Evolutionary conservation across 129 eudicot species (phyloP), one percentile per base, ranked within the genome.

Genomic region (Pseudognaphalium luteoalbum): DNA sequence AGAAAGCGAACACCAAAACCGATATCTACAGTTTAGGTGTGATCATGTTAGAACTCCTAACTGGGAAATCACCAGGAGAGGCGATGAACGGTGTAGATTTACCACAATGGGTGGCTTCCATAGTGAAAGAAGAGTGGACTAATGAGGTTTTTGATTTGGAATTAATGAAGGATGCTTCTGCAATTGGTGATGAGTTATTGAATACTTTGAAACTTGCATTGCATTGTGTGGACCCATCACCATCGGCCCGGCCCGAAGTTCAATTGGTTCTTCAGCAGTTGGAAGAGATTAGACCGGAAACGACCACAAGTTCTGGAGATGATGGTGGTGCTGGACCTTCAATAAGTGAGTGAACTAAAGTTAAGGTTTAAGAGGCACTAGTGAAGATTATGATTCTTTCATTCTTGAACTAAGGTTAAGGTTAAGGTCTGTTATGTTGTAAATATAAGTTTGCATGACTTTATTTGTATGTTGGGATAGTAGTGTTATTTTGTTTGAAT

Each of bases 21-120:
- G 97, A 92, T 33, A 80, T 92, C 5, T 92, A 92, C 76, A 92
- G 97, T 78, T 84, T 92, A 10, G 97, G 97, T 0, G 97, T 92
- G 47, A 89, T 92, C 78, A 85, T 89, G 37, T 66, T 92, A 56
- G 97, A 92, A 67, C 87, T 92, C 17, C 80, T 92, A 41, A 92
- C 97, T 0, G 97, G 97, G 35, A 92, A 92, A 71, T 92, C 97
- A 20, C 97, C 97, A 0, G 91, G 93, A 42, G 93, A 87, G 77
- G 92, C 95, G 19, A 81, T 87, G 88, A 82, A 85, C 25, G 97
- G 96, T 3, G 88, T 83, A 1, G 97, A 92, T 83, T 81, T 92
- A 83, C 97, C 97, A 1, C 96, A 89, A 61, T 92, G 97, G 97
- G 97, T 92, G 32, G 97, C 97, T 47, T 92, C 97, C 16, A 83